Conservation (phyloP, 768 basidiomycete species). For the Hemileccinum rubropunctum region DNA sequence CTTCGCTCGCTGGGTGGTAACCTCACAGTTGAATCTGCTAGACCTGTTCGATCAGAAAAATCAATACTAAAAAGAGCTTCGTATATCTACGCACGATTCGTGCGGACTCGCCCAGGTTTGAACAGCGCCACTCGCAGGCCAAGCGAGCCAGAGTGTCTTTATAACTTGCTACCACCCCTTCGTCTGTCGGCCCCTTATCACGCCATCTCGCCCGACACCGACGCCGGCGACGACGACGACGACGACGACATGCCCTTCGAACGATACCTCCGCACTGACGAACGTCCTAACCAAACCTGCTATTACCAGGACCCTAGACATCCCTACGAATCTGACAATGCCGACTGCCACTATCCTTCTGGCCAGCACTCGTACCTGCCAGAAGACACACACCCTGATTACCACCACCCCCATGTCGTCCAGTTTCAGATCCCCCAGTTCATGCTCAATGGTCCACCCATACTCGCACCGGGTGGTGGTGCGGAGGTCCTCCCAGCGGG, state of each 20-base stretch:
- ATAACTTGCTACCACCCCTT: not conserved
- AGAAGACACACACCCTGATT: slow-evolving; percentile 3
- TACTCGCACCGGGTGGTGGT: slow-evolving; percentile 68
- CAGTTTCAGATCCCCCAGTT: slow-evolving; percentile 67
- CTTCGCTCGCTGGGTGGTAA: slow-evolving; percentile 2
- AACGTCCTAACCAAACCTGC: slow-evolving; percentile 7
- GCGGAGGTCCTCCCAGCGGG: slow-evolving; percentile 66
- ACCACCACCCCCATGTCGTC: slow-evolving; percentile 25
- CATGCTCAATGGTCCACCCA: slow-evolving; percentile 54
- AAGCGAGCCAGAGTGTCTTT: not conserved
- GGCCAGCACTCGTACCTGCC: not conserved
- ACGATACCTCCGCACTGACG: slow-evolving; percentile 35
- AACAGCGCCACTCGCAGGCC: not conserved
- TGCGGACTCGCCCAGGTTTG: not conserved
- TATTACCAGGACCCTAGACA: slow-evolving; percentile 13
- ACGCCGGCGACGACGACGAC: slow-evolving; percentile 4
- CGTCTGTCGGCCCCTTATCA: not conserved
- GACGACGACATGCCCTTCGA: slow-evolving; percentile 39
- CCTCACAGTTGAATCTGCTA: slow-evolving; percentile 12
- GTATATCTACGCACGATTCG: slow-evolving; percentile 6
- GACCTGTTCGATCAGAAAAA: slow-evolving; percentile 9
- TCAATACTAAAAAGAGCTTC: not conserved
- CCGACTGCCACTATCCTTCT: slow-evolving; percentile 9
- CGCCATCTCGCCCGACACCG: slow-evolving; percentile 1
- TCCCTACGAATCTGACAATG: slow-evolving; percentile 1